A percentile compares a stretch with the other conserved stretches of the same genome.
These are phyloP conservation scores for Cubamyces lactineus DNA, from an alignment of 768 basidiomycete genomes.

Conservation along the genomic window DNA sequence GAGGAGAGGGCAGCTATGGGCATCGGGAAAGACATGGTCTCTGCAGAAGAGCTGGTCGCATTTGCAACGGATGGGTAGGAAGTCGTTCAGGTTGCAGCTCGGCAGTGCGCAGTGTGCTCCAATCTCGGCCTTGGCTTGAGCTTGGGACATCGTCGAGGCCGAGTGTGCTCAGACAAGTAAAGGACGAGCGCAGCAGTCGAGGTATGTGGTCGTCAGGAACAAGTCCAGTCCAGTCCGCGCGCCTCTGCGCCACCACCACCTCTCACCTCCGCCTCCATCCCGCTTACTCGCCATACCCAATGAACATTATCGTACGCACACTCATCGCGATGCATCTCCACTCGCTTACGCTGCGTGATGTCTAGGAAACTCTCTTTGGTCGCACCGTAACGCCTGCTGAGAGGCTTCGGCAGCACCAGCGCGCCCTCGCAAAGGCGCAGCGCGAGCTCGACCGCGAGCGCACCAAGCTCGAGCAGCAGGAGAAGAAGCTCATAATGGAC, in stretches of 20 bases:
- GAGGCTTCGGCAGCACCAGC: slow-evolving; percentile 94
- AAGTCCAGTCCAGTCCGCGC: not conserved
- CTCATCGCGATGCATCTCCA: not conserved
- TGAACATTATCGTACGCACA: slow-evolving; percentile 77
- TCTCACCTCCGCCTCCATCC: slow-evolving; percentile 10
- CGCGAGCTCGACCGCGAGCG: slow-evolving; percentile 97
- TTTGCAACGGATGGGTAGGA: slow-evolving; percentile 73
- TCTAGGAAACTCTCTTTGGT: slow-evolving; percentile 94
- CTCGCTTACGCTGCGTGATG: slow-evolving; percentile 2
- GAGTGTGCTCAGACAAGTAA: not conserved
- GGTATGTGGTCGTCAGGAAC: not conserved
- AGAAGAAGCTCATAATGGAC: slow-evolving; percentile 94
- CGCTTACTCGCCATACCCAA: slow-evolving; percentile 32
- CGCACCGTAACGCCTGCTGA: slow-evolving; percentile 95
- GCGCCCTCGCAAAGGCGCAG: slow-evolving; percentile 94
- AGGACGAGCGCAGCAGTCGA: not conserved
- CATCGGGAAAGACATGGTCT: slow-evolving; percentile 59
- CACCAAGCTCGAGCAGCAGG: slow-evolving; percentile 89
- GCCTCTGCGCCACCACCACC: not conserved
- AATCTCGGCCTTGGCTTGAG: slow-evolving; percentile 52
- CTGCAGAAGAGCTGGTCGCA: slow-evolving; percentile 67
- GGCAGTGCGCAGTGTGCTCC: slow-evolving; percentile 68
- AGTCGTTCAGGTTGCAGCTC: slow-evolving; percentile 67
- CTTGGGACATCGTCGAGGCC: not conserved
- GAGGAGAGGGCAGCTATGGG: slow-evolving; percentile 56